Percentiles rank a stretch among this genome's conserved stretches.
These are phyloP conservation scores for Clavulina sp. DNA, from an alignment of 768 basidiomycete species.

Conservation along the genomic window DNA sequence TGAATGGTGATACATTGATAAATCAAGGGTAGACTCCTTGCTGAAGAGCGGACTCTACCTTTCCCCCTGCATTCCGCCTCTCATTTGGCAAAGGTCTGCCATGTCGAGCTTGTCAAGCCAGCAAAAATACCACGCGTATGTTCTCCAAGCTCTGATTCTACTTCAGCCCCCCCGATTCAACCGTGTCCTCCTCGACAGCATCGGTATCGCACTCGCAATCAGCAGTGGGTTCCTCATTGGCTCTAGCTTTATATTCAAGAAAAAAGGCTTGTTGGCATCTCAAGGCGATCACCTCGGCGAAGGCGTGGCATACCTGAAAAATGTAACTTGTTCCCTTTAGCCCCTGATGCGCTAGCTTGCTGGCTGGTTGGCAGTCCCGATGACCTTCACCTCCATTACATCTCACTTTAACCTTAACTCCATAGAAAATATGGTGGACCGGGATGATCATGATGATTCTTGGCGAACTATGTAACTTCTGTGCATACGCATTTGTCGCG, in stretches of 20 bases:
- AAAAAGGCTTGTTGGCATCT: constrained; percentile 21
- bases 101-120: too few relatives aligned
- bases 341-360: too few relatives aligned
- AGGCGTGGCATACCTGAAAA: not conserved
- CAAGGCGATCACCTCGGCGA: too few relatives aligned
- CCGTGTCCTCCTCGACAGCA: not conserved
- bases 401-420: not conserved
- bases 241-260: constrained; percentile 27
- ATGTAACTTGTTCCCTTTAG: not conserved
- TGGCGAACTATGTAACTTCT: constrained; percentile 41
- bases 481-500: constrained; percentile 77
- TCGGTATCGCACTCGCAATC: constrained; percentile 8
- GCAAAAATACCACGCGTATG: not conserved
- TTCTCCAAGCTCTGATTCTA: not conserved
- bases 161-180: too few relatives aligned
- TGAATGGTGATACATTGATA: too few relatives aligned
- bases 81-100: too few relatives aligned
- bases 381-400: not conserved
- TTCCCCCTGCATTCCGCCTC: too few relatives aligned
- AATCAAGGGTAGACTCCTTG: too few relatives aligned
- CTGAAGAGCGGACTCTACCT: too few relatives aligned
- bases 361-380: not conserved
- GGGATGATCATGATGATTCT: constrained; percentile 93
- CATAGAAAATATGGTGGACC: constrained; percentile 62
- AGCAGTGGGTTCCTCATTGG: constrained; percentile 26